phyloP scores from a whole-genome alignment of 2,329 filamentous ascomycete genomes.

The Huntiella omanensis region DNA sequence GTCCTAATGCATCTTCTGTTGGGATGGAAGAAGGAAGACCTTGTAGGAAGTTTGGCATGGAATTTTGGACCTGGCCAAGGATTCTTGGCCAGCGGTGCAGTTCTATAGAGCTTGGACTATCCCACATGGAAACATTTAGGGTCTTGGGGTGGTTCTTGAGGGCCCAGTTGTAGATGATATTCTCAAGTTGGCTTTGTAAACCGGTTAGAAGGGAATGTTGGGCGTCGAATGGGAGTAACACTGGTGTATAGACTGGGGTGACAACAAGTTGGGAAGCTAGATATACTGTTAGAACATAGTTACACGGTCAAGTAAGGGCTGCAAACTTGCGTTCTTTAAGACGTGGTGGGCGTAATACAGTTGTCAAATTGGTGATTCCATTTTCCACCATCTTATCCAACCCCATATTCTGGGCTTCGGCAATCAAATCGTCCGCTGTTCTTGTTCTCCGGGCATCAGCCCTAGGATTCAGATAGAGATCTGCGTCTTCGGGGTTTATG shows the following conservation, averaged over 20 bases:
- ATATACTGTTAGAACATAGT: background rate
- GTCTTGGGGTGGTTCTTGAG: conserved; percentile 2
- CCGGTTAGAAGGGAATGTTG: conserved; percentile 7
- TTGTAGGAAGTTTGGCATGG: conserved; percentile 3
- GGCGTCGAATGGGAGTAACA: conserved; percentile 3
- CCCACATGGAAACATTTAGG: background rate
- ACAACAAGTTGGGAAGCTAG: conserved; percentile 3
- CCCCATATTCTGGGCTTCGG: background rate
- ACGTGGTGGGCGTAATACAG: background rate
- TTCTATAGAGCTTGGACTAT: conserved; percentile 6
- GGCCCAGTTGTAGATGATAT: conserved; percentile 4
- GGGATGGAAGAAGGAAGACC: background rate
- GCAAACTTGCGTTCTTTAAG: background rate
- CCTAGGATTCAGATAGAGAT: background rate
- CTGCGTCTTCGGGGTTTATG: background rate
- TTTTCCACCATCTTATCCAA: background rate
- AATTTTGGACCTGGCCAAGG: background rate
- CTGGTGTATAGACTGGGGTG: background rate
- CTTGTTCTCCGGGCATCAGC: background rate
- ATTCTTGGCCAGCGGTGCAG: conserved; percentile 6
- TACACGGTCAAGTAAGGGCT: background rate
- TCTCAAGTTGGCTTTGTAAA: conserved; percentile 3
- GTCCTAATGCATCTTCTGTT: background rate
- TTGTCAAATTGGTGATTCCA: conserved; percentile 1
- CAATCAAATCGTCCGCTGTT: background rate